phyloP scores from a whole-genome alignment of 2,329 filamentous ascomycete genomes.

The Magnaporthiopsis rhizophila region DNA sequence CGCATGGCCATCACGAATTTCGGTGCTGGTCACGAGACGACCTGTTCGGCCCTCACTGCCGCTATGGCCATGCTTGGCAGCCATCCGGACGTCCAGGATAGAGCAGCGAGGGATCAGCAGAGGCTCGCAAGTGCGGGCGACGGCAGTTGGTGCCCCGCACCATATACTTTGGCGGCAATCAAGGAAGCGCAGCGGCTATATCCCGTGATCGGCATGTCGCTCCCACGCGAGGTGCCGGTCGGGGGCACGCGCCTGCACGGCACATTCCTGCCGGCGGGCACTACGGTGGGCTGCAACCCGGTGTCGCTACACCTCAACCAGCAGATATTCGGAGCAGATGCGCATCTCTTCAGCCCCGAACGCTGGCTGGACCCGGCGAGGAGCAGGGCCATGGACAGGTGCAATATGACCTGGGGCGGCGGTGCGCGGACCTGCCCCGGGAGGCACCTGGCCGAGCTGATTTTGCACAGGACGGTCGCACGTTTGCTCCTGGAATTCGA shows the following conservation, averaged over 20 bases:
- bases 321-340: conserved; percentile 39
- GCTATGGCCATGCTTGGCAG: conserved; percentile 38
- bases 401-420: conserved; percentile 43
- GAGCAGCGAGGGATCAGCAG: conserved; percentile 14
- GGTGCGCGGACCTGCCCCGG: conserved; percentile 43
- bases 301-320: conserved; percentile 40
- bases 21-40: conserved; percentile 46
- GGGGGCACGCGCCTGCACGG: conserved; percentile 27
- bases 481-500: conserved; percentile 36
- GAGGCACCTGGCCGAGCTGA: conserved; percentile 39
- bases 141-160: conserved; percentile 16
- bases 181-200: conserved; percentile 43
- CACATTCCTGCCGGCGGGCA: conserved; percentile 32
- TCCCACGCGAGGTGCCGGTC: conserved; percentile 38
- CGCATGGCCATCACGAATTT: conserved; percentile 48
- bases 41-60: conserved; percentile 44
- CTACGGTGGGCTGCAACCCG: conserved; percentile 43
- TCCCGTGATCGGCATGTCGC: conserved; percentile 43
- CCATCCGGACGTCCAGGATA: conserved; percentile 23
- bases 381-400: conserved; percentile 34
- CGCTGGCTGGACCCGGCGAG: conserved; percentile 34
- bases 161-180: conserved; percentile 35
- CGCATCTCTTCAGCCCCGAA: conserved; percentile 34
- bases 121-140: conserved; percentile 17
- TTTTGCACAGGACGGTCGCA: conserved; percentile 36